Evolutionary conservation across 306 rosid species (phyloP).

Genomic region (Glycyrrhiza uralensis): DNA sequence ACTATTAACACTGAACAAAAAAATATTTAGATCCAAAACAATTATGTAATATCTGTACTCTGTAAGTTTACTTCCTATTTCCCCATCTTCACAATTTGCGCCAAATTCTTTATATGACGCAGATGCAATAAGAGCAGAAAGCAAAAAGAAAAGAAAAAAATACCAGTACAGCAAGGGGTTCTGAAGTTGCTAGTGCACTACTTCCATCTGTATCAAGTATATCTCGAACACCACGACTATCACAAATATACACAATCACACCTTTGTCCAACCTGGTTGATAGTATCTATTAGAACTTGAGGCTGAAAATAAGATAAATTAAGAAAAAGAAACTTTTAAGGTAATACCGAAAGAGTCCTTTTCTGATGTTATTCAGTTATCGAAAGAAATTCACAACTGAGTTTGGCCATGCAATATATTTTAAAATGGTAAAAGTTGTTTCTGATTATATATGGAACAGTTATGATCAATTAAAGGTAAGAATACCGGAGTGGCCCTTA

Average conservation of each 20-base stretch:
- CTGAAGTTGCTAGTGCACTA: conserved; percentile 71
- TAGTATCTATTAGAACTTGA: conserved; percentile 33
- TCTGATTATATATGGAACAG: conserved; percentile 18
- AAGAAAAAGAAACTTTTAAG: not conserved
- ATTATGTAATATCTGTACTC: not conserved
- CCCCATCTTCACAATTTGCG: not conserved
- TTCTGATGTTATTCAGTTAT: not conserved
- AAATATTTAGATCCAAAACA: not conserved
- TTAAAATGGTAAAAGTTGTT: conserved; percentile 15
- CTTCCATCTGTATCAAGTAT: conserved; percentile 97
- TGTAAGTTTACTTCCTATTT: not conserved
- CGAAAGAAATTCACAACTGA: conserved; percentile 11
- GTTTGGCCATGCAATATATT: not conserved
- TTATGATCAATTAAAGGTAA: not conserved
- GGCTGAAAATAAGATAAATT: conserved; percentile 1
- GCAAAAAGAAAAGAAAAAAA: not conserved
- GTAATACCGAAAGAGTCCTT: not conserved
- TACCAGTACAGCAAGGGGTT: conserved; percentile 95
- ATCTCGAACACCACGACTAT: conserved; percentile 87
- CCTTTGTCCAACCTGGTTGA: conserved; percentile 94
- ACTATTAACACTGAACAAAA: not conserved
- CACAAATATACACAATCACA: conserved; percentile 89
- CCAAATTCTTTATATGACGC: not conserved
- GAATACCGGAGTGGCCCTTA: not conserved
- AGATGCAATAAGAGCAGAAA: not conserved